Percentiles rank a stretch among this genome's conserved stretches.
Evolutionary conservation across 805 yeast genomes (phyloP).

Genomic region (Suhomyces xylopsoci): DNA sequence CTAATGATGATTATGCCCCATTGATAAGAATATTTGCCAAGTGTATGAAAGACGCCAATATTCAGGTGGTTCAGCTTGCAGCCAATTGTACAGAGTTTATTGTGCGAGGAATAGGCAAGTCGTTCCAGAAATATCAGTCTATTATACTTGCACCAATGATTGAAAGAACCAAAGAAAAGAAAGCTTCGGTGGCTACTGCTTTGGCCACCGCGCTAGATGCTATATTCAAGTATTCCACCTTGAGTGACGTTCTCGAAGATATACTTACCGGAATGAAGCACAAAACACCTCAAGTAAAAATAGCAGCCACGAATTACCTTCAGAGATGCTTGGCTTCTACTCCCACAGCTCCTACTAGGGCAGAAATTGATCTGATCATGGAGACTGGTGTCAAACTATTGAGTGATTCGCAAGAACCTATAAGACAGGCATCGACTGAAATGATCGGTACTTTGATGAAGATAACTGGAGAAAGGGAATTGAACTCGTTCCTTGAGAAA

Average conservation of each 20-base stretch:
- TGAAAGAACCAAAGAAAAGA: slow-evolving; percentile 87
- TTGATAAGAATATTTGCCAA: slow-evolving; percentile 64
- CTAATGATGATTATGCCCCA: slow-evolving; percentile 59
- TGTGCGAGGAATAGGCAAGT: slow-evolving; percentile 61
- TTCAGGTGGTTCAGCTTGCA: slow-evolving; percentile 79
- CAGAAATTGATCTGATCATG: slow-evolving; percentile 58
- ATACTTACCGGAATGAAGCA: slow-evolving; percentile 59
- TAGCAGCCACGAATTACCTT: slow-evolving; percentile 65
- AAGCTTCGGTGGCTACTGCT: slow-evolving; percentile 71
- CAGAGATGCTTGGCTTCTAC: slow-evolving; percentile 60
- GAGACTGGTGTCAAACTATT: slow-evolving; percentile 59
- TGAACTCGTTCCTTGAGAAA: slow-evolving; percentile 58
- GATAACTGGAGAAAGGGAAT: slow-evolving; percentile 70
- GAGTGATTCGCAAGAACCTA: slow-evolving; percentile 79
- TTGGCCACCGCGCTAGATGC: slow-evolving; percentile 65
- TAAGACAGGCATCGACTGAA: slow-evolving; percentile 74
- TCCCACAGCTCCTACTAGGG: slow-evolving; percentile 43
- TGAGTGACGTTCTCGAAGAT: slow-evolving; percentile 57
- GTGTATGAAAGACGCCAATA: slow-evolving; percentile 82
- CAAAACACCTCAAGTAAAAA: slow-evolving; percentile 79
- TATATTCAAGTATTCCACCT: slow-evolving; percentile 50
- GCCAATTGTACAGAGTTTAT: slow-evolving; percentile 61
- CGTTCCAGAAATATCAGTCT: slow-evolving; percentile 53
- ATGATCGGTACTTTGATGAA: slow-evolving; percentile 79
- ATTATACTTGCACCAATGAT: slow-evolving; percentile 59